Base-by-base conservation (phyloP, 148 eudicot genomes). In the Diospyros kaki region DNA sequence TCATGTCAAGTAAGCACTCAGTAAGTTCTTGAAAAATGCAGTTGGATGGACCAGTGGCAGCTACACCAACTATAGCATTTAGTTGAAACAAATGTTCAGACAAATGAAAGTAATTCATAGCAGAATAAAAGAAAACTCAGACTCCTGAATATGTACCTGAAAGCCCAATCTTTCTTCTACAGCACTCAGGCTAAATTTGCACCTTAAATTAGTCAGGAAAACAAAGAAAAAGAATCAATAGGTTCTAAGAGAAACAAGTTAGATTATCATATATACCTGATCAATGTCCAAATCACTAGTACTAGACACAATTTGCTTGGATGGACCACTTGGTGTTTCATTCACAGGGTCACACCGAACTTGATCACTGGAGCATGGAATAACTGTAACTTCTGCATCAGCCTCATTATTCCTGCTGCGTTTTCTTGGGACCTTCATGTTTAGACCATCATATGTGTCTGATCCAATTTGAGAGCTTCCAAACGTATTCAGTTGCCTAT, bases 1-100 rank as follows among this genome's bases (percentile, higher is more conserved):
- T 83, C 93, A 94, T 83, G 79, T 89, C 90, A 73, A 83, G 75
- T 43, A 87, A 75, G 75, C 77, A 79, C 81, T 91, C 97, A 54
- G 87, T 75, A 54, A 91, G 85, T 75, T 69, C 85, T 73, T 87
- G 91, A 75, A 88, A 91, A 76, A 88, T 52, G 83, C 93, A 91
- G 71, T 74, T 87, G 79, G 81, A 64, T 58, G 81, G 73, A 75
- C 76, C 84, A 78, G 84, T 45, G 39, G 40, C 76, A 52, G 46
- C 68, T 50, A 68, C 64, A 60, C 72, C 64, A 77, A 58, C 82
- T 82, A 76, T 18, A 60, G 44, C 38, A 64, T 50, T 54, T 45
- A 41, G 66, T 14, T 14, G 18, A 58, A 74, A 63, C 48, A 6
- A 50, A 39, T 51, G 52, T 44, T 39, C 44, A 53, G 50, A 50